phyloP scores from a whole-genome alignment of 179 eudicot genomes.

The Actinidia chinensis region DNA sequence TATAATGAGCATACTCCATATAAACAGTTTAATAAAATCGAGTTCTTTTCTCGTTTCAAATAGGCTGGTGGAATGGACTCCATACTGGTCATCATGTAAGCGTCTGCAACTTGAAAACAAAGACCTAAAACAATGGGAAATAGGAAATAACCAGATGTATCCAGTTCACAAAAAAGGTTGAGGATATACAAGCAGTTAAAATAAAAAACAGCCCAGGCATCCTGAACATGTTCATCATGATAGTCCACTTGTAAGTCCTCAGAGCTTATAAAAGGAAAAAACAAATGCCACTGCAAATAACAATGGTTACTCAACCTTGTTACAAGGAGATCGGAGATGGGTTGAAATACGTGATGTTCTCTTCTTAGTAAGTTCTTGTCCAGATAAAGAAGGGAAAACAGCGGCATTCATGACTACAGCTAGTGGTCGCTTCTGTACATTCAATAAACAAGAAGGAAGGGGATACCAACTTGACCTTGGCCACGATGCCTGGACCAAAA shows the following conservation, averaged over 20 bases:
- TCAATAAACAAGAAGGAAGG: conserved; percentile 54
- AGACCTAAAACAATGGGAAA: conserved; percentile 41
- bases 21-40: conserved; percentile 53
- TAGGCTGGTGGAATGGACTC: conserved; percentile 22
- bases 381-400: conserved; percentile 58
- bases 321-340: neutral
- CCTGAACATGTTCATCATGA: conserved; percentile 60
- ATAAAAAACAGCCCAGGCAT: neutral
- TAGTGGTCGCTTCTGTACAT: conserved; percentile 72
- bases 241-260: conserved; percentile 70
- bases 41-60: conserved; percentile 34
- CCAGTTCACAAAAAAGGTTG: neutral
- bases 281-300: conserved; percentile 62
- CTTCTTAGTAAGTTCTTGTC: conserved; percentile 36
- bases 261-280: conserved; percentile 89
- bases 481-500: conserved; percentile 60
- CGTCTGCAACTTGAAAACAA: conserved; percentile 48
- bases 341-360: neutral
- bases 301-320: conserved; percentile 19
- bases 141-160: conserved; percentile 10
- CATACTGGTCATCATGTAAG: conserved; percentile 21
- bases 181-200: conserved; percentile 13
- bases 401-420: conserved; percentile 67
- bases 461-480: conserved; percentile 67
- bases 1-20: conserved; percentile 46